phyloP scores from a whole-genome alignment of 768 basidiomycete species.

The Mycena pura region DNA sequence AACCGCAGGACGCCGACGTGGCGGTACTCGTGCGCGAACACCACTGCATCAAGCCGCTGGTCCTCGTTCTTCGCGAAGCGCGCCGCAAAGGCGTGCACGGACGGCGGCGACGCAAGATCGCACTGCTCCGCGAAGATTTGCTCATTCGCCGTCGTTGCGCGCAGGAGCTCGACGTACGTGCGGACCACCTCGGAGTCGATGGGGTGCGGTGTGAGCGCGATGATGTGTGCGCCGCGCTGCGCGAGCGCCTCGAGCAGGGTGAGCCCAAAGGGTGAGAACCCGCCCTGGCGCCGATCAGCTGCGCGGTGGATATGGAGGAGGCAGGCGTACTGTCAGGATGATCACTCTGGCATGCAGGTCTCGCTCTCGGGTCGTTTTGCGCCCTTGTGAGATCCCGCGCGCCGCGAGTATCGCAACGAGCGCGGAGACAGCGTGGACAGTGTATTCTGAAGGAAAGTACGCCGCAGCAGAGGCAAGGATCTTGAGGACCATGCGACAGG shows the following conservation, averaged over 20 bases:
- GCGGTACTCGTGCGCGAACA: slow-evolving; percentile 81
- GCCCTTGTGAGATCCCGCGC: slow-evolving; percentile 70
- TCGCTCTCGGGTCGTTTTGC: slow-evolving; percentile 73
- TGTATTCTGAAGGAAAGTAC: slow-evolving; percentile 64
- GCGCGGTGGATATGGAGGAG: not conserved
- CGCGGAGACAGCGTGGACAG: slow-evolving; percentile 55
- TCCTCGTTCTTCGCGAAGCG: slow-evolving; percentile 70
- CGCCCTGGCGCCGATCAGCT: slow-evolving; percentile 56
- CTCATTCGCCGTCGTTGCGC: slow-evolving; percentile 74
- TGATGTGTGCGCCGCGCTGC: slow-evolving; percentile 77
- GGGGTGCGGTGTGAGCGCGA: slow-evolving; percentile 71
- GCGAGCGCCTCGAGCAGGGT: slow-evolving; percentile 73
- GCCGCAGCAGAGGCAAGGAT: slow-evolving; percentile 46
- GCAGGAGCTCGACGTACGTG: slow-evolving; percentile 71
- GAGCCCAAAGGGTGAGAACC: slow-evolving; percentile 75
- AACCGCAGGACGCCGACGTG: slow-evolving; percentile 57
- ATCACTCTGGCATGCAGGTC: slow-evolving; percentile 76
- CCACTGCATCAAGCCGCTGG: slow-evolving; percentile 75
- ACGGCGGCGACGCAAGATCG: slow-evolving; percentile 68
- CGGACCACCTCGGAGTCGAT: slow-evolving; percentile 59
- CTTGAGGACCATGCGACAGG: slow-evolving; percentile 58
- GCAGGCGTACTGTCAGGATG: slow-evolving; percentile 66
- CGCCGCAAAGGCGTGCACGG: slow-evolving; percentile 73
- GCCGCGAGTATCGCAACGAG: slow-evolving; percentile 54
- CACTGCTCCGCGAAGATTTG: slow-evolving; percentile 83